Evolutionary conservation across 2,329 filamentous ascomycete species (phyloP), one percentile per base, ranked within the genome.

Genomic region (Grosmannia clavigera): DNA sequence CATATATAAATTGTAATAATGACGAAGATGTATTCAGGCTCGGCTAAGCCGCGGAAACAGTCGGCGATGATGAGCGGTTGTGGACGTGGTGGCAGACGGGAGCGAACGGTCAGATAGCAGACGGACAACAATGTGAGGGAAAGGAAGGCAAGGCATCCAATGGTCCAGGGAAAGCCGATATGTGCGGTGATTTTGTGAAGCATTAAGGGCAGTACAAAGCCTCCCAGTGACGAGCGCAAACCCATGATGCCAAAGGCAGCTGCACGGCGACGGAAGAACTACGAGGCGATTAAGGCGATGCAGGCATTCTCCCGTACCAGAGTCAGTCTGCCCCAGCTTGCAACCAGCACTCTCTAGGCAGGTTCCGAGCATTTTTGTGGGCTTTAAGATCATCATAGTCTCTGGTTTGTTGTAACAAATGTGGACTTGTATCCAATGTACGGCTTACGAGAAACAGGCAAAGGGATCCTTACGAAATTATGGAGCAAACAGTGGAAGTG

Each of bases 141-240:
- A 54, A 74, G 61, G 60, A 76, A 74, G 35, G 68, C 73, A 31
- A 73, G 61, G 25, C 65, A 61, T 59, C 73, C 71, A 40, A 75
- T 65, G 31, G 73, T 70, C 73, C 73, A 75, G 38, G 70, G 68
- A 61, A 75, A 76, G 55, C 74, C 74, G 61, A 74, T 57, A 61
- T 74, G 73, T 25, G 75, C 72, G 62, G 84, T 75, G 40, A 77
- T 69, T 59, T 83, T 72, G 63, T 83, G 70, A 33, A 73, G 74
- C 50, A 87, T 74, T 61, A 87, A 82, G 57, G 86, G 70, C 62
- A 87, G 81, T 1, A 81, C 74, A 54, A 73, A 68, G 29, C 80
- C 80, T 10, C 79, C 79, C 2, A 81, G 63, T 6, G 75, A 78
- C 2, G 75, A 77, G 4, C 56, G 14, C 5, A 5, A 40, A 1